phyloP scores from a whole-genome alignment of 208 protist species.

The Trypanosoma avium region DNA sequence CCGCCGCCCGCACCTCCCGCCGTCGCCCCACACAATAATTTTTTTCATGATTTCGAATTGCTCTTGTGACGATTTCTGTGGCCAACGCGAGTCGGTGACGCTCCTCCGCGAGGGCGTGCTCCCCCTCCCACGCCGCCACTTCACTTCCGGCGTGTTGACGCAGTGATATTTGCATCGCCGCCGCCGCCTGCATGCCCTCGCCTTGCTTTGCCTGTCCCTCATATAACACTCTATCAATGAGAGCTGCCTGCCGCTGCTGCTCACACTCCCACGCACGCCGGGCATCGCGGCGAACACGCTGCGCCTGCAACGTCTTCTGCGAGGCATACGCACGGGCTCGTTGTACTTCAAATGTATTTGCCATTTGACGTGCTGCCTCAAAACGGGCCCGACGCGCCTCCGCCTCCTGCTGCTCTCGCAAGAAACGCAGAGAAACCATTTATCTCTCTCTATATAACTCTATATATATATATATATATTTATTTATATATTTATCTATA shows the following conservation, averaged over 20 bases:
- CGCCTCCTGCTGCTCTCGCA: constrained; percentile 46
- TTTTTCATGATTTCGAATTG: constrained; percentile 12
- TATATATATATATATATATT: background rate
- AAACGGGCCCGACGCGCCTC: constrained; percentile 52
- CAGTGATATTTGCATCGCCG: constrained; percentile 8
- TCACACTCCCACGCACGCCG: constrained; percentile 38
- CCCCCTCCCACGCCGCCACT: constrained; percentile 53
- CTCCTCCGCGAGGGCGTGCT: constrained; percentile 45
- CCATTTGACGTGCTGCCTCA: constrained; percentile 43
- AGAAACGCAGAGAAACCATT: constrained; percentile 69
- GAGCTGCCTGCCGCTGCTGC: constrained; percentile 21
- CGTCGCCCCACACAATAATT: constrained; percentile 28
- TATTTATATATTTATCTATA: constrained; percentile 4
- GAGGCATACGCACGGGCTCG: constrained; percentile 46
- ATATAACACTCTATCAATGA: constrained; percentile 34
- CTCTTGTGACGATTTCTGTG: constrained; percentile 25
- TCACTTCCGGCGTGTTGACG: constrained; percentile 28
- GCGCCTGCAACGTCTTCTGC: constrained; percentile 43
- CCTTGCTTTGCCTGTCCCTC: constrained; percentile 25
- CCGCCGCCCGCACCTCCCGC: constrained; percentile 22
- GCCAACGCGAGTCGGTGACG: constrained; percentile 53
- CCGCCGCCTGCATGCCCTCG: constrained; percentile 36
- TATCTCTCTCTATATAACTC: background rate
- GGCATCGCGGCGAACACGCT: constrained; percentile 30
- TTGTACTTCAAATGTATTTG: constrained; percentile 37